These are phyloP conservation scores for Thermoascus crustaceus DNA, from an alignment of 2,329 filamentous ascomycete species.

Conservation along the genomic window DNA sequence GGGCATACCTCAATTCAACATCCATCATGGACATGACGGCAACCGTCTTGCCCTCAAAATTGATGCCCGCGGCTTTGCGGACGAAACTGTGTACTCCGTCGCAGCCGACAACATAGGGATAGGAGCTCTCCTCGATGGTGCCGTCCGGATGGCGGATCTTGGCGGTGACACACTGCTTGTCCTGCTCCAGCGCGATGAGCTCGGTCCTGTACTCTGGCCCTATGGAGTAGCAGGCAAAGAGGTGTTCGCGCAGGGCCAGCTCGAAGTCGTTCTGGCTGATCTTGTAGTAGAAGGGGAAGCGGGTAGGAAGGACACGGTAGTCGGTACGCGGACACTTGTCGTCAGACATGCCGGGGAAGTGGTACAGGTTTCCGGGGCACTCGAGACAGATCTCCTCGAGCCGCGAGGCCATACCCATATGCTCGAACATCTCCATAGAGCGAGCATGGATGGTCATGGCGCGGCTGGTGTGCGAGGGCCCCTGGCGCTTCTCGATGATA, in stretches of 20 bases:
- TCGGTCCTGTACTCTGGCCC: slow-evolving; percentile 1
- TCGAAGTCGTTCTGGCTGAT: slow-evolving; percentile 2
- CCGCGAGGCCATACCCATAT: neutral
- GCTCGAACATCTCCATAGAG: neutral
- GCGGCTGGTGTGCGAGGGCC: neutral
- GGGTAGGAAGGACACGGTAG: neutral
- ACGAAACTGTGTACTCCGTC: slow-evolving; percentile 3
- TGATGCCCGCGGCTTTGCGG: slow-evolving; percentile 1
- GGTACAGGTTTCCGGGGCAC: neutral
- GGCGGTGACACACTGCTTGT: neutral
- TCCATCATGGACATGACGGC: slow-evolving; percentile 2
- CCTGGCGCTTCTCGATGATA: slow-evolving; percentile 1
- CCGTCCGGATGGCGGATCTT: slow-evolving; percentile 1
- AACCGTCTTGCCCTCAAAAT: neutral
- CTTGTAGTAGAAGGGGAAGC: slow-evolving; percentile 1
- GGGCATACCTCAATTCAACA: neutral
- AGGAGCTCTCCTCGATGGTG: neutral
- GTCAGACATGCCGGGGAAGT: neutral
- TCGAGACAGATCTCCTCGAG: slow-evolving; percentile 1
- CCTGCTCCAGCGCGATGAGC: neutral
- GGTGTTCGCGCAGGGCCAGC: neutral
- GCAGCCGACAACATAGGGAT: slow-evolving; percentile 1
- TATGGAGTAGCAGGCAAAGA: neutral
- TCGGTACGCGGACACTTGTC: slow-evolving; percentile 1
- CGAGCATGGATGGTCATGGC: neutral